phyloP scores from a whole-genome alignment of 768 basidiomycete genomes.

The Lactarius tabidus region DNA sequence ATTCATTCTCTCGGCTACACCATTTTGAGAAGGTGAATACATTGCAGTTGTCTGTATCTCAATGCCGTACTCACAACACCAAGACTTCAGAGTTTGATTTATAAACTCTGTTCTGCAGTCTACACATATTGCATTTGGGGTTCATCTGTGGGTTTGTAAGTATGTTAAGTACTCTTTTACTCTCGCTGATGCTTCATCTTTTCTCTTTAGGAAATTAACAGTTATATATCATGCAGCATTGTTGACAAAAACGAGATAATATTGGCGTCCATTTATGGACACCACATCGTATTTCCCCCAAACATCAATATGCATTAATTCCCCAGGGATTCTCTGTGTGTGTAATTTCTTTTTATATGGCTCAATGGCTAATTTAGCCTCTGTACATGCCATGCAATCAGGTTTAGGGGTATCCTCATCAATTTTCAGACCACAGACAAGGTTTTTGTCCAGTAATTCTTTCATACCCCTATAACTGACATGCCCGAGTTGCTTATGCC shows the following conservation, averaged over 20 bases:
- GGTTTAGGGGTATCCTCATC: neutral
- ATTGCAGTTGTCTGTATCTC: neutral
- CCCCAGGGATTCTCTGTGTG: neutral
- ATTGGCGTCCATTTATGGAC: neutral
- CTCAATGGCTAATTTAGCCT: neutral
- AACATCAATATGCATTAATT: neutral
- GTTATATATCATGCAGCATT: neutral
- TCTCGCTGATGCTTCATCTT: neutral
- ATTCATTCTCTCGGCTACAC: neutral
- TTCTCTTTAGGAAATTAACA: neutral
- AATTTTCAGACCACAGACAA: neutral
- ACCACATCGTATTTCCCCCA: neutral
- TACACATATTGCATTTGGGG: neutral
- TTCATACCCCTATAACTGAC: neutral
- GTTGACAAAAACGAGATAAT: neutral
- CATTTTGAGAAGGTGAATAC: neutral
- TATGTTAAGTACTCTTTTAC: neutral
- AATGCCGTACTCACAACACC: neutral
- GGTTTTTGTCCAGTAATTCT: accelerated
- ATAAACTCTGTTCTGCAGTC: neutral
- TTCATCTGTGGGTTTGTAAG: accelerated
- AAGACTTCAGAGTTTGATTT: accelerated
- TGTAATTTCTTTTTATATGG: neutral
- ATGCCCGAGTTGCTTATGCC: neutral
- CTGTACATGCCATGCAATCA: neutral